phyloP scores from a whole-genome alignment of 73 alveolate species.

The Urostyla sp. region DNA sequence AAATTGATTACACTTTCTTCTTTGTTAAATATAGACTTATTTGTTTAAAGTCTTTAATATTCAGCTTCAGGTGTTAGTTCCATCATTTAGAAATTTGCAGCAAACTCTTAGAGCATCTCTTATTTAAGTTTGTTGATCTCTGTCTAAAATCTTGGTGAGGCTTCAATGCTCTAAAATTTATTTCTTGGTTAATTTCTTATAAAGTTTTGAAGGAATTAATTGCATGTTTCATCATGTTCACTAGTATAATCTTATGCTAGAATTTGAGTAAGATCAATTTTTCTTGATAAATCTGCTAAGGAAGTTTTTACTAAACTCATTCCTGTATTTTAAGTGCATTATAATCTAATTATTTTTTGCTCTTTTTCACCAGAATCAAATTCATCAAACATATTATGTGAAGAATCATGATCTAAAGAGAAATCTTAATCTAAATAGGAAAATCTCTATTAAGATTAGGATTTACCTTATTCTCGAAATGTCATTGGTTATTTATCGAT shows the following conservation, averaged over 20 bases:
- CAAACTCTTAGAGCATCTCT: slow-evolving; percentile 32
- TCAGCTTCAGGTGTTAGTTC: slow-evolving; percentile 49
- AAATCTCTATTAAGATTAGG: not conserved
- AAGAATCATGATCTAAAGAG: slow-evolving; percentile 1
- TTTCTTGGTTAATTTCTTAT: not conserved
- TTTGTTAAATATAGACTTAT: slow-evolving; percentile 6
- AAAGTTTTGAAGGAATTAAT: not conserved
- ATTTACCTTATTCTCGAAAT: not conserved
- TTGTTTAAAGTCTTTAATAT: slow-evolving; percentile 3
- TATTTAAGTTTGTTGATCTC: not conserved
- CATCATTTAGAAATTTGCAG: slow-evolving; percentile 27
- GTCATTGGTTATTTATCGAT: not conserved
- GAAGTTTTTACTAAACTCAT: not conserved
- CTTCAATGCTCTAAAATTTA: not conserved
- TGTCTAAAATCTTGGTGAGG: not conserved
- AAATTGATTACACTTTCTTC: slow-evolving; percentile 50
- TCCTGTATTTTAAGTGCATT: slow-evolving; percentile 13
- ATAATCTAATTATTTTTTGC: not conserved
- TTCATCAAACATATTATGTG: slow-evolving; percentile 51
- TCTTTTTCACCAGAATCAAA: slow-evolving; percentile 19
- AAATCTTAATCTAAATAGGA: slow-evolving; percentile 10
- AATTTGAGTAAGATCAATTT: not conserved
- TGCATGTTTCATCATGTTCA: not conserved
- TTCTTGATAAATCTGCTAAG: slow-evolving; percentile 6
- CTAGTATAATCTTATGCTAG: not conserved